Base-by-base conservation (phyloP, 2,329 filamentous ascomycete genomes). In the Podosphaera xanthii region DNA sequence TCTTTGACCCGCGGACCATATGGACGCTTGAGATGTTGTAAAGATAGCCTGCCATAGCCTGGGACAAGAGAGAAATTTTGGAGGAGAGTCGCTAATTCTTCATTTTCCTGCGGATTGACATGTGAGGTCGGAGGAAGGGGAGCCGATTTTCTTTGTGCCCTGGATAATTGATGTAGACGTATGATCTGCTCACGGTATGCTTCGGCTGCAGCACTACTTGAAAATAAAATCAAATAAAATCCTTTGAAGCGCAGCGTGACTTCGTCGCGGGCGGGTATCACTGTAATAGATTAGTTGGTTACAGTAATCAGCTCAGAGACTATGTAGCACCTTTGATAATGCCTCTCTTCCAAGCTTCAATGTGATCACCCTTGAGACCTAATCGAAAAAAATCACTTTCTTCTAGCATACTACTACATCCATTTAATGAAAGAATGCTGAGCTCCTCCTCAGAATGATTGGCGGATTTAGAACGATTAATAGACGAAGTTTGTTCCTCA, bases 341-440 rank as follows among this genome's bases (percentile, higher is more conserved):
- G 35, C 80, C 79, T 59, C 74, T 75, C 8, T 77, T 74, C 85
- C 86, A 89, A 48, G 77, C 77, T 62, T 84, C 80, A 40, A 90
- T 77, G 64, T 86, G 80, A 59, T 74, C 70, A 53, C 80, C 79
- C 65, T 76, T 78, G 1, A 77, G 77, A 4, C 80, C 76, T 22
- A 89, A 70, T 59, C 85, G 81, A 62, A 80, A 76, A 70, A 91
- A 90, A 71, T 91, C 86, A 63, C 77, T 78, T 64, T 83, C 78
- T 30, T 74, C 73, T 50, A 90, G 74, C 30, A 77, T 76, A 60
- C 75, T 75, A 65, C 78, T 80, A 5, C 79, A 76, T 46, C 79
- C 77, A 30, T 73, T 73, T 44, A 89, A 70, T 49, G 82, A 73
- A 48, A 90, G 73, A 30, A 69, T 62, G 36, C 61, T 54, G 7